Percentiles rank a stretch among this genome's conserved stretches.
Conservation (phyloP, 129 eudicot genomes). For the Artemisia tridentata region DNA sequence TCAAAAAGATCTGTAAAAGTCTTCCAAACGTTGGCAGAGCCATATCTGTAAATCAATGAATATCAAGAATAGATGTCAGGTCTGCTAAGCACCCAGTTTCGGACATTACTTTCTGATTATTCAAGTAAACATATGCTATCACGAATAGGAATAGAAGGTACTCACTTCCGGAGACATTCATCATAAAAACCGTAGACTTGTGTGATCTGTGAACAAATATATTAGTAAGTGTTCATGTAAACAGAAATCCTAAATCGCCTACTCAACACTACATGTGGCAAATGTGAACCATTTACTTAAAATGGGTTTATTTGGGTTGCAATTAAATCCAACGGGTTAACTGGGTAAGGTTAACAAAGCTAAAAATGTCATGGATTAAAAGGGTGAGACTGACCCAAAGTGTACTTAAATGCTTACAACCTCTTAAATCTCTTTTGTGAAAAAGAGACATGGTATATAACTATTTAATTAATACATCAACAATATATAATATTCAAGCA, state of each 20-base stretch:
- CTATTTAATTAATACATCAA: too few relatives aligned
- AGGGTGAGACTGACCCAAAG: not conserved
- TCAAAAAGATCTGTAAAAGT: conserved; percentile 65
- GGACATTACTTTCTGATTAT: not conserved
- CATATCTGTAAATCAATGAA: conserved; percentile 41
- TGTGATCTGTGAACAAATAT: conserved; percentile 58
- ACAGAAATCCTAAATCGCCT: not conserved
- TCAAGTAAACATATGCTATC: not conserved
- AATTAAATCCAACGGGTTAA: too few relatives aligned
- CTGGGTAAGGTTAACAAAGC: not conserved
- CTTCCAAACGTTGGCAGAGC: conserved; percentile 70
- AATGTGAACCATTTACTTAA: too few relatives aligned
- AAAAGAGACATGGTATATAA: too few relatives aligned
- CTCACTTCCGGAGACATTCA: conserved; percentile 90
- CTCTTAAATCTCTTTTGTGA: too few relatives aligned
- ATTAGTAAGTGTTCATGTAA: not conserved
- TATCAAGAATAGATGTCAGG: not conserved
- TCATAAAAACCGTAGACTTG: conserved; percentile 88
- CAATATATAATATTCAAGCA: too few relatives aligned
- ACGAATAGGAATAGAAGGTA: conserved; percentile 18
- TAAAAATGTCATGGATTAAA: not conserved
- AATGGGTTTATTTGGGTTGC: too few relatives aligned
- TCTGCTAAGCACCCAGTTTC: not conserved
- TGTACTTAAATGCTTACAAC: too few relatives aligned
- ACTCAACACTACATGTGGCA: not conserved